Evolutionary conservation across 352 stramenopile genomes (phyloP).

Genomic region (Globisporangium mamillatum): DNA sequence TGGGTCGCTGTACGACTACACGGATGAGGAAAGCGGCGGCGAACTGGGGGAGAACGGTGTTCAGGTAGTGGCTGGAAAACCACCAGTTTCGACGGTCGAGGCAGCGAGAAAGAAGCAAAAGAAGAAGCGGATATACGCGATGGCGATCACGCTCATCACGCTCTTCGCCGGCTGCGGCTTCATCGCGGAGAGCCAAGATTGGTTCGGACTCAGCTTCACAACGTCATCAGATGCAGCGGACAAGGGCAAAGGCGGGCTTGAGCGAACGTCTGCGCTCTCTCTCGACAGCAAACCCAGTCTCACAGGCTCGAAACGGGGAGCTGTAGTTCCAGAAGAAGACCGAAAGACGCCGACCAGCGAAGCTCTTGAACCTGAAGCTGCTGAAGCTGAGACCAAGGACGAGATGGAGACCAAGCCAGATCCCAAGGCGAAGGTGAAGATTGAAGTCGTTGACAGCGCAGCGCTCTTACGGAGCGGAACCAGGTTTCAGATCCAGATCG

Average conservation of each 20-base stretch:
- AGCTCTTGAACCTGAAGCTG: not conserved
- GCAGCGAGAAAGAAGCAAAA: not conserved
- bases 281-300: not conserved
- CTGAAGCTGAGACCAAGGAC: not conserved
- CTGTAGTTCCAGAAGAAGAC: not conserved
- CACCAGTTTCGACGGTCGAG: not conserved
- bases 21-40: slow-evolving; percentile 4
- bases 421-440: not conserved
- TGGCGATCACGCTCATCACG: slow-evolving; percentile 1
- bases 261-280: not conserved
- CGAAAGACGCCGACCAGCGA: not conserved
- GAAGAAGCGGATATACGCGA: slow-evolving; percentile 8
- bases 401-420: not conserved
- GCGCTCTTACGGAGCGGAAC: slow-evolving; percentile 8
- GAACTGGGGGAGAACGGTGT: not conserved
- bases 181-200: not conserved
- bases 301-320: not conserved
- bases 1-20: slow-evolving; percentile 7
- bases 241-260: not conserved
- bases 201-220: not conserved
- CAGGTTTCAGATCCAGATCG: slow-evolving; percentile 8
- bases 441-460: not conserved
- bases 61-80: not conserved
- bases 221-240: not conserved
- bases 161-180: slow-evolving; percentile 15